Evolutionary conservation across 1,284 basidiomycete species (phyloP), one percentile per base, ranked within the genome.

Genomic region (Volvariella volvacea): DNA sequence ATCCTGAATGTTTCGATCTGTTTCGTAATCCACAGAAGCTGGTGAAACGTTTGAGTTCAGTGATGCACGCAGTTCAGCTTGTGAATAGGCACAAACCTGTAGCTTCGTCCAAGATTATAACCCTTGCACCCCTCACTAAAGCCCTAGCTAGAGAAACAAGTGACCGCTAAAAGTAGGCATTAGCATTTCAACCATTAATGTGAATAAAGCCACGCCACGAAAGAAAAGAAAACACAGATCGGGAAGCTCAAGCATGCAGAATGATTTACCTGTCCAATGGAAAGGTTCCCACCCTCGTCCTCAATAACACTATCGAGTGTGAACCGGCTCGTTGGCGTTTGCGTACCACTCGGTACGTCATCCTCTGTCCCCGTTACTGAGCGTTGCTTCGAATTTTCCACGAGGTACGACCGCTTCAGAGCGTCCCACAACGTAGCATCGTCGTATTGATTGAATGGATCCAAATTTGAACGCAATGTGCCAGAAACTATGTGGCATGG

Each of bases 351-450:
- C 19, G 50, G 42, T 15, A 44, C 20, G 22, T 52, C 48, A 22
- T 56, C 57, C 16, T 52, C 50, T 16, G 46, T 19, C 21, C 42
- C 42, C 38, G 48, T 47, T 19, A 46, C 48, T 46, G 56, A 50
- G 43, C 46, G 43, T 20, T 30, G 57, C 49, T 68, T 70, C 7
- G 46, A 45, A 14, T 64, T 59, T 15, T 82, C 78, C 20, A 90
- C 76, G 8, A 93, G 74, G 58, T 88, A 84, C 0, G 89, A 79
- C 22, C 89, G 80, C 51, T 79, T 81, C 30, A 93, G 68, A 9
- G 90, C 87, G 54, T 92, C 88, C 81, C 88, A 92, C 16, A 93
- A 68, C 37, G 74, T 75, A 6, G 77, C 78, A 55, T 92, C 90
- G 48, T 83, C 83, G 55, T 86, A 76, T 39, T 78, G 63, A 44